These are phyloP conservation scores for Alloteropsis semialata DNA, from an alignment of 176 grass and related monocot species.

Conservation along the genomic window DNA sequence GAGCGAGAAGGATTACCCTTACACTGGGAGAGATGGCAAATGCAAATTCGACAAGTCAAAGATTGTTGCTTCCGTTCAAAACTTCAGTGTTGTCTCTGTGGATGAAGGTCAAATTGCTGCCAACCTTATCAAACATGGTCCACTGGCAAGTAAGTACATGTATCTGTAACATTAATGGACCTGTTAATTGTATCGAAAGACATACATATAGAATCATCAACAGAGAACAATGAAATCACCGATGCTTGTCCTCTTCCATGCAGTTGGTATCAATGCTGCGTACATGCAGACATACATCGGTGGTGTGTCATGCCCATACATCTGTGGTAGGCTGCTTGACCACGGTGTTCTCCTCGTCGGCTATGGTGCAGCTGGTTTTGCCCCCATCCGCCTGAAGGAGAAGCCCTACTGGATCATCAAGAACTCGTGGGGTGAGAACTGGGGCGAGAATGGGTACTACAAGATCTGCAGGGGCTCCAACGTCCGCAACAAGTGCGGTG, in stretches of 20 bases:
- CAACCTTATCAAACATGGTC: slow-evolving; percentile 80
- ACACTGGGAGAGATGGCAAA: slow-evolving; percentile 57
- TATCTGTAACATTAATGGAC: background rate
- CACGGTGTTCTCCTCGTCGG: slow-evolving; percentile 88
- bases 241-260: background rate
- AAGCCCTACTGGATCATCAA: slow-evolving; percentile 96
- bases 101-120: slow-evolving; percentile 80
- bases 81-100: slow-evolving; percentile 75
- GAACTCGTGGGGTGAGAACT: slow-evolving; percentile 85
- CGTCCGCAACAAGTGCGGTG: slow-evolving; percentile 65
- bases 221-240: background rate
- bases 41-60: slow-evolving; percentile 89
- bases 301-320: slow-evolving; percentile 79
- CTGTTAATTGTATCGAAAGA: background rate
- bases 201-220: background rate
- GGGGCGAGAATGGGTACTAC: slow-evolving; percentile 88
- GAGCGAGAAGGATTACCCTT: slow-evolving; percentile 77
- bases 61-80: slow-evolving; percentile 69
- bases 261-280: slow-evolving; percentile 78
- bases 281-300: slow-evolving; percentile 95
- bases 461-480: slow-evolving; percentile 84
- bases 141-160: slow-evolving; percentile 68
- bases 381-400: slow-evolving; percentile 83
- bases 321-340: slow-evolving; percentile 70
- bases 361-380: slow-evolving; percentile 60